phyloP scores from a whole-genome alignment of 768 basidiomycete genomes.

The Omphalotus guepiniiformis region DNA sequence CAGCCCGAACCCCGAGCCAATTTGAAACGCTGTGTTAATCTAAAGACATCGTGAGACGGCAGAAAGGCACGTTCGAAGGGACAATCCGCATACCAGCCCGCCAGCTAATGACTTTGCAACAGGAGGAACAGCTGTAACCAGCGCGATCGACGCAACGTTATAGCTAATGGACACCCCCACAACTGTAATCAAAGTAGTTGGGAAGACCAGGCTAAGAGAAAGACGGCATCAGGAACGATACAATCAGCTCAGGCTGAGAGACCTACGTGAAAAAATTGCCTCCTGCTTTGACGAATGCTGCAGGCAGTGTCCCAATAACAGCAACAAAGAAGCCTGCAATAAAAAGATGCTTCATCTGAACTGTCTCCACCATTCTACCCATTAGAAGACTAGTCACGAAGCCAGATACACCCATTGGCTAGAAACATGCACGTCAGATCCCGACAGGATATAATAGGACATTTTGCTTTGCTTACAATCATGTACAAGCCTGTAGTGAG shows the following conservation, averaged over 20 bases:
- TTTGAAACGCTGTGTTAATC: constrained; percentile 10
- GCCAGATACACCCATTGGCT: constrained; percentile 8
- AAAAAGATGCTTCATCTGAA: constrained; percentile 7
- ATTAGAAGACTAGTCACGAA: constrained; percentile 1
- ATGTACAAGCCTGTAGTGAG: constrained; percentile 8
- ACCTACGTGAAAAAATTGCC: constrained; percentile 8
- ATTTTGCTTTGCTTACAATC: neutral
- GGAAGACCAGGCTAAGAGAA: constrained; percentile 1
- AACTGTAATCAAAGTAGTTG: constrained; percentile 5
- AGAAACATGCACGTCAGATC: neutral
- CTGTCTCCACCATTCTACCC: constrained; percentile 5
- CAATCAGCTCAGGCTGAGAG: neutral
- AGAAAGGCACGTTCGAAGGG: neutral
- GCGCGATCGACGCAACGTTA: constrained; percentile 10
- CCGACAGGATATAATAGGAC: no score
- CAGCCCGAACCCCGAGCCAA: constrained; percentile 8
- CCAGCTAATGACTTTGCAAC: constrained; percentile 10
- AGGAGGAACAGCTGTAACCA: constrained; percentile 9
- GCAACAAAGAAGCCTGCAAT: constrained; percentile 4
- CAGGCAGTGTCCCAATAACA: constrained; percentile 8
- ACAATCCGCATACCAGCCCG: constrained; percentile 1
- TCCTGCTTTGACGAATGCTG: constrained; percentile 7
- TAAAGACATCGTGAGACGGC: neutral
- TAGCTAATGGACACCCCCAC: constrained; percentile 6
- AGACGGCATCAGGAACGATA: neutral